Evolutionary conservation across 2,329 filamentous ascomycete species (phyloP), one percentile per base, ranked within the genome.

Genomic region (Geoglossum cookeanum): DNA sequence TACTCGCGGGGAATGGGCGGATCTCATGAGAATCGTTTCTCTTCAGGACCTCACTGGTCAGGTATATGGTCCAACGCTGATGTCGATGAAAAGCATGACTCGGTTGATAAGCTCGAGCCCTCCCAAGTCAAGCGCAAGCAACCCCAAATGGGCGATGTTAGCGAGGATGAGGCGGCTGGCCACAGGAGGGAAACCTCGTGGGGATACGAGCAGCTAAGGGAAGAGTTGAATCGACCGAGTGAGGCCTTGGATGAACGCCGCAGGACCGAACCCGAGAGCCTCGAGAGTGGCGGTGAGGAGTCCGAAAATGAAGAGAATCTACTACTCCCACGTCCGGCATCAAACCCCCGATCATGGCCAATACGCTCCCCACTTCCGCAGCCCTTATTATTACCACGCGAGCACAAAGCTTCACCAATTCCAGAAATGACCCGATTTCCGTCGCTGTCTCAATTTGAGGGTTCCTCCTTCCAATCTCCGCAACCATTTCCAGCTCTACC

Each of bases 371-470:
- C 30, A 4, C 49, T 7, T 17, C 30, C 5, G 30, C 49, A 7
- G 49, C 30, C 49, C 37, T 17, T 53, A 13, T 32, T 33, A 33
- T 37, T n/a, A 11, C 49, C 27, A 17, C 7, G 15, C 37, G 49
- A 53, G 49, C 35, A 35, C 8, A n/a, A 22, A 35, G 30, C 32
- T 37, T 53, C 49, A 3, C 30, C 49, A 6, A 37, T 37, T n/a
- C 49, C 49, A 22, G 49, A 37, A 35, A 53, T 53, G 49, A 53
- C 55, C 6, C 55, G 55, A 4, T 57, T 57, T 53, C 55, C 55
- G 27, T 57, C 55, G 13, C 15, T 57, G 22, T 57, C 55, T 32
- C 55, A 57, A 37, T 57, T 57, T 22, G 55, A 57, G 55, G 45
- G 17, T n/a, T 52, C 42, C 30, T 47, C 47, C 4, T 29, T 48